phyloP scores from a whole-genome alignment of 2,329 filamentous ascomycete species.

The Exophiala aquamarina region DNA sequence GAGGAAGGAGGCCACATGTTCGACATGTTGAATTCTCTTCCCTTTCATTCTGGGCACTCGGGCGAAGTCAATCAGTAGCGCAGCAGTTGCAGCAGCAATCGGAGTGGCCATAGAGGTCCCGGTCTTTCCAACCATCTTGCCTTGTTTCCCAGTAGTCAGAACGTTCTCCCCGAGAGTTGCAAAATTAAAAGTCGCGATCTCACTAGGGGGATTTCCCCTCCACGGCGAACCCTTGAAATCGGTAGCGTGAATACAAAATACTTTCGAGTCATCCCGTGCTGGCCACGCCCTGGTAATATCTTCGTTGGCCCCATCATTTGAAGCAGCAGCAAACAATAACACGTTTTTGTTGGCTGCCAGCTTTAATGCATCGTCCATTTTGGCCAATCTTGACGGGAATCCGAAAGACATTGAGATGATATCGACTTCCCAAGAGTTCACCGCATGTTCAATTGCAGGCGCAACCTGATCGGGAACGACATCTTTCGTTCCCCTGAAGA shows the following conservation, averaged over 20 bases:
- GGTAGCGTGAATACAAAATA: constrained; percentile 7
- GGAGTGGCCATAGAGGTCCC: constrained; percentile 6
- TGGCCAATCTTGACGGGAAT: constrained; percentile 10
- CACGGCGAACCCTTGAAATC: neutral
- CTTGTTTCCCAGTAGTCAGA: constrained; percentile 44
- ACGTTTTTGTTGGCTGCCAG: constrained; percentile 12
- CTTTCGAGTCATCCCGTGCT: neutral
- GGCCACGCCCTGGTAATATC: constrained; percentile 4
- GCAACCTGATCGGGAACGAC: neutral
- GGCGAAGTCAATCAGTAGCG: constrained; percentile 3
- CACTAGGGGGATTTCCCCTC: neutral
- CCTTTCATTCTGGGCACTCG: neutral
- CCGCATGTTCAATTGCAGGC: constrained; percentile 29
- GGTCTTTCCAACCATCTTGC: constrained; percentile 7
- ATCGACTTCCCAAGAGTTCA: constrained; percentile 25
- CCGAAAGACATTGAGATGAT: constrained; percentile 33
- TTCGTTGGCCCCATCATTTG: constrained; percentile 9
- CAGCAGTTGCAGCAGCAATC: constrained; percentile 5
- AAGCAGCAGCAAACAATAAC: constrained; percentile 21
- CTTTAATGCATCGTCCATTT: constrained; percentile 3
- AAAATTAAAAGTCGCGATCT: constrained; percentile 35
- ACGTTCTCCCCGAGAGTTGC: constrained; percentile 33
- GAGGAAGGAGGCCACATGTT: neutral
- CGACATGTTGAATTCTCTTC: neutral
- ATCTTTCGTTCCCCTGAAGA: constrained; percentile 1